These are phyloP conservation scores for Zhuliangozyma blackwelliae DNA, from an alignment of 1,139 yeast species.

Conservation along the genomic window DNA sequence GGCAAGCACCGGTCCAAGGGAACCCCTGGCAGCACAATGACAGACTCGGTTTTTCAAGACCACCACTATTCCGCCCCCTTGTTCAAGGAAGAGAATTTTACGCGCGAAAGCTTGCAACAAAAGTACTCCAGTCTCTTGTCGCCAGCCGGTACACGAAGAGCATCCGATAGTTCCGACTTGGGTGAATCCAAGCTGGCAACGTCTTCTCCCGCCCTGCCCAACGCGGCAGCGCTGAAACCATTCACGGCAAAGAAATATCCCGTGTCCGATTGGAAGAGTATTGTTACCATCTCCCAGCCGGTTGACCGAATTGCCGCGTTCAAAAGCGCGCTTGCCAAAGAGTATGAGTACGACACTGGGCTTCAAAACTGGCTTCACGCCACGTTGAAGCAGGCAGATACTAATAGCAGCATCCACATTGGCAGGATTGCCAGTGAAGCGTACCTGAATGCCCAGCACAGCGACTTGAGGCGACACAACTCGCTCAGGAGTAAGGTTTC, in stretches of 20 bases:
- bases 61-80: constrained; percentile 14
- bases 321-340: constrained; percentile 39
- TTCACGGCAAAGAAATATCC: constrained; percentile 21
- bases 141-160: constrained; percentile 6
- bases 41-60: constrained; percentile 30
- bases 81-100: too few relatives aligned
- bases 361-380: constrained; percentile 44
- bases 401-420: constrained; percentile 35
- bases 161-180: constrained; percentile 5
- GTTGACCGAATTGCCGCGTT: constrained; percentile 37
- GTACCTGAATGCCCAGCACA: constrained; percentile 45
- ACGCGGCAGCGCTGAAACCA: background rate
- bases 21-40: too few relatives aligned
- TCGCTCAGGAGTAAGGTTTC: constrained; percentile 41
- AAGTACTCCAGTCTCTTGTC: constrained; percentile 22
- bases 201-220: constrained; percentile 1
- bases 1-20: too few relatives aligned
- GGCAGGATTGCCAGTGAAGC: constrained; percentile 45
- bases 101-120: constrained; percentile 11
- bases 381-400: constrained; percentile 27
- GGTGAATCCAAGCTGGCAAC: background rate
- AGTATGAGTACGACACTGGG: constrained; percentile 41
- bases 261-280: constrained; percentile 42
- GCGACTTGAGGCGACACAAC: constrained; percentile 39
- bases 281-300: constrained; percentile 42